Percentiles rank a stretch among this genome's conserved stretches.
These are phyloP conservation scores for Pseudogymnoascus sp. DNA, from an alignment of 2,329 filamentous ascomycete genomes.

Conservation along the genomic window DNA sequence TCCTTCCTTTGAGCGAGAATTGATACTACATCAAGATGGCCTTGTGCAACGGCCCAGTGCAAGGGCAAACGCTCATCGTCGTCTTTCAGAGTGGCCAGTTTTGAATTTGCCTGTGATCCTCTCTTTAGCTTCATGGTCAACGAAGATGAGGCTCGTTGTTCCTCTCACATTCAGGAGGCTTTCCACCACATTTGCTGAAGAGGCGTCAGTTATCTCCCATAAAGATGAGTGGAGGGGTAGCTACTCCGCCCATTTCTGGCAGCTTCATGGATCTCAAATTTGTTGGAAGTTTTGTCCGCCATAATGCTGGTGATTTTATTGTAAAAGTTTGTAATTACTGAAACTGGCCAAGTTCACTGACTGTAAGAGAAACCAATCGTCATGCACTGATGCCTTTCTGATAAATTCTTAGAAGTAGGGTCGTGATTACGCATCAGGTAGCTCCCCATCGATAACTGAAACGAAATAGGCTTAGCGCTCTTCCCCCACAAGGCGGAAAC, in stretches of 20 bases:
- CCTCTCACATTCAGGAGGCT: slow-evolving; percentile 59
- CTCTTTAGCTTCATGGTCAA: not conserved
- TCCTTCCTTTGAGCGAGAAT: slow-evolving; percentile 60
- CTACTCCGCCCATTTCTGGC: slow-evolving; percentile 76
- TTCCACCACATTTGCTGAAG: slow-evolving; percentile 60
- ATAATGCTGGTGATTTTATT: not conserved
- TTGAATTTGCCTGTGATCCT: slow-evolving; percentile 60
- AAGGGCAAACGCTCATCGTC: slow-evolving; percentile 83
- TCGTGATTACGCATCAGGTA: slow-evolving; percentile 9
- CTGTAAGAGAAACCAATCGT: not conserved
- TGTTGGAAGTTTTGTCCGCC: slow-evolving; percentile 47
- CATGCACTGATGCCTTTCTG: not conserved
- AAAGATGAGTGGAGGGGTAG: slow-evolving; percentile 20
- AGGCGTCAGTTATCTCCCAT: slow-evolving; percentile 1
- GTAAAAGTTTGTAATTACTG: not conserved
- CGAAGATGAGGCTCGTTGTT: not conserved
- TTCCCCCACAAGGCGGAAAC: slow-evolving; percentile 5
- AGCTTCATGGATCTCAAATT: slow-evolving; percentile 81
- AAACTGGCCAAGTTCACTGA: not conserved
- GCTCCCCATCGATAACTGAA: slow-evolving; percentile 12
- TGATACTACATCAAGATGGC: slow-evolving; percentile 65
- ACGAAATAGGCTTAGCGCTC: not conserved
- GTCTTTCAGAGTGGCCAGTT: slow-evolving; percentile 64
- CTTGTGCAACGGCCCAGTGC: slow-evolving; percentile 89
- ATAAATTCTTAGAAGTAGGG: not conserved